A percentile compares a stretch with the other conserved stretches of the same genome.
These are phyloP conservation scores for Neofusicoccum kwambonambiense DNA, from an alignment of 2,329 filamentous ascomycete species.

Conservation along the genomic window DNA sequence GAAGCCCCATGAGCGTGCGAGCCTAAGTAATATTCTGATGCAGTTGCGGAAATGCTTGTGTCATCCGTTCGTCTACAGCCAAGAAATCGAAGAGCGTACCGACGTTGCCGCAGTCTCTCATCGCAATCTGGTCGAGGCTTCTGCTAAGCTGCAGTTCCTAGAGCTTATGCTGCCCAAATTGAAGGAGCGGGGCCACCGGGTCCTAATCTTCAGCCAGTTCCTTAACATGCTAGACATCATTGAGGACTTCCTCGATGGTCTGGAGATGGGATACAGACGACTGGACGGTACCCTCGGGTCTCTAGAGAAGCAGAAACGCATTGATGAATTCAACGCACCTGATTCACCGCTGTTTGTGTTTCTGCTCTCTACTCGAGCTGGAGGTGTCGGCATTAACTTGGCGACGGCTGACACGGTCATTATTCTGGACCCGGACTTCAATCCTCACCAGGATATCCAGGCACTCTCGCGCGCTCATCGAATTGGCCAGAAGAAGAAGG, in stretches of 20 bases:
- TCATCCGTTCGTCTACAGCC: conserved; percentile 93
- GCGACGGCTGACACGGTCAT: conserved; percentile 97
- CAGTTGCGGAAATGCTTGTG: conserved; percentile 93
- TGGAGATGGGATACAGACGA: conserved; percentile 72
- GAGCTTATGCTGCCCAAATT: conserved; percentile 86
- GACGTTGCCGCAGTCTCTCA: conserved; percentile 63
- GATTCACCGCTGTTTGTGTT: conserved; percentile 85
- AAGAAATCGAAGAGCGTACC: conserved; percentile 80
- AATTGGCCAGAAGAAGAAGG: conserved; percentile 94
- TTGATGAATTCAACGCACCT: conserved; percentile 88
- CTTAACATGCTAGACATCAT: conserved; percentile 81
- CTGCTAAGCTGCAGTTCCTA: conserved; percentile 81
- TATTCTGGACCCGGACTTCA: conserved; percentile 95
- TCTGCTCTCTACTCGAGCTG: conserved; percentile 87
- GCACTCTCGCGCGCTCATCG: conserved; percentile 91
- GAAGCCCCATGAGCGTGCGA: conserved; percentile 70
- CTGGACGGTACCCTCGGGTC: conserved; percentile 82
- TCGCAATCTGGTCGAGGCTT: conserved; percentile 85
- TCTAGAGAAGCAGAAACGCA: conserved; percentile 87
- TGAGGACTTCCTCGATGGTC: conserved; percentile 82
- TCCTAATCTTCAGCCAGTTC: conserved; percentile 95
- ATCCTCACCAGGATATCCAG: conserved; percentile 96
- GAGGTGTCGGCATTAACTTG: conserved; percentile 95
- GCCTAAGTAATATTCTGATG: conserved; percentile 90
- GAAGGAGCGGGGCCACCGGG: conserved; percentile 79